Base-by-base conservation (phyloP, 1,284 basidiomycete genomes). In the Clitocybe nebularis region DNA sequence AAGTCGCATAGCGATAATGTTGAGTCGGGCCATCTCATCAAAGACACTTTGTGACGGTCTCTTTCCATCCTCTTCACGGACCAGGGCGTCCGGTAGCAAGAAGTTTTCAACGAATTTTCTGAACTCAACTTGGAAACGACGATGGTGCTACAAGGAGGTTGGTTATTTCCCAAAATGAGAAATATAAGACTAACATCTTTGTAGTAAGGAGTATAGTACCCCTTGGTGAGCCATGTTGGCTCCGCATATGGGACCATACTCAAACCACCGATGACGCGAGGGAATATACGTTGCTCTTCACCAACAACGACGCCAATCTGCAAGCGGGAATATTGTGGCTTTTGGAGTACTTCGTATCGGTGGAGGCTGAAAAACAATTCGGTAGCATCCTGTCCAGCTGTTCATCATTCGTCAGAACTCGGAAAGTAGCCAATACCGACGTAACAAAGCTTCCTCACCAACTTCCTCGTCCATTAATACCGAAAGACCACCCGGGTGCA, bases 1-100 rank as follows among this genome's bases (percentile, higher is more conserved):
- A 51, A 93, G 64, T 33, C 88, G 78, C 89, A 93, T 93, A 7
- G 85, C 84, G 55, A 86, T 77, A 36, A 91, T 58, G 50, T 87
- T 79, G 45, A 75, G 55, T 51, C 73, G 74, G 59, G 75, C 74
- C 75, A 81, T 77, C 55, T 71, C 72, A 45, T 79, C 71, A 30
- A 79, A 60, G 3, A 80, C 74, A 23, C 60, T 55, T 50, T 74
- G 74, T 7, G 71, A 74, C 4, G 75, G 69, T 33, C 74, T 67
- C 58, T 86, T 85, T 28, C 84, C 84, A 49, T 78, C 79, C 44
- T 77, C 72, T 60, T 89, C 84, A 43, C 75, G 72, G 17, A 67
- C 66, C 58, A 77, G 69, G 23, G 61, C 63, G 32, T 68, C 65
- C 1, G 62, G 64, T 5, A 60, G 38, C 32, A 81, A 52, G 24